Evolutionary conservation across 352 stramenopile genomes (phyloP), one percentile per base, ranked within the genome.

Genomic region (Globisporangium emineosum): DNA sequence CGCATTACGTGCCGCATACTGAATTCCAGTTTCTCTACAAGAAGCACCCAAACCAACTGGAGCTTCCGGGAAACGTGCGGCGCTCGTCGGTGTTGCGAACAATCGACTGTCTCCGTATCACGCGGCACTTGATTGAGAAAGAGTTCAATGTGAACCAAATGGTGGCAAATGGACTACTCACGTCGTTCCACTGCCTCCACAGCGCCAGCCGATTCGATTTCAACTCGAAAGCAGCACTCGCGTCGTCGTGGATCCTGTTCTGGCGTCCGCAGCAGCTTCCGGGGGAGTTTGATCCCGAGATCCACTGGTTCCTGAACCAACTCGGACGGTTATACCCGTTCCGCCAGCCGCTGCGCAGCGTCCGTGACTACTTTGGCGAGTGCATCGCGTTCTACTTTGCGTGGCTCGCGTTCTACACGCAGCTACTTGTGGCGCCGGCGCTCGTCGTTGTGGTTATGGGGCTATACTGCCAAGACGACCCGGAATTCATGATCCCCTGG

Each of bases 381-480:
- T 63, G 71, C 25, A 76, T 96, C 30, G 91, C 82, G 23, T 97
- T 96, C 55, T 97, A 97, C 79, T 97, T 97, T 74, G 91, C 90
- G 17, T 97, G 88, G 80, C 62, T 96, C 25, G 74, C 75, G 3
- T 87, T 89, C 42, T 97, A 96, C 73, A 88, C 74, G 2, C 79
- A 87, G 61, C 81, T 86, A 66, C 70, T 97, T 15, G n/a, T 81
- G 0, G 9, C 81, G 0, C 85, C 90, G 23, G 75, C 75, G 7
- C 4, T 88, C 30, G 64, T 66, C 13, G 75, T 72, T 2, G 45
- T 76, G 7, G 33, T 66, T 15, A 54, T 90, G 21, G 62, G 80
- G 21, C 32, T 60, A 6, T 69, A 57, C 32, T 27, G 27, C 47
- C 35, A 13, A 15, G 51, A 71, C 17, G 63, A 70, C 10, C 66